phyloP scores from a whole-genome alignment of 176 grass and related monocot genomes.

The Aegilops tauschii region DNA sequence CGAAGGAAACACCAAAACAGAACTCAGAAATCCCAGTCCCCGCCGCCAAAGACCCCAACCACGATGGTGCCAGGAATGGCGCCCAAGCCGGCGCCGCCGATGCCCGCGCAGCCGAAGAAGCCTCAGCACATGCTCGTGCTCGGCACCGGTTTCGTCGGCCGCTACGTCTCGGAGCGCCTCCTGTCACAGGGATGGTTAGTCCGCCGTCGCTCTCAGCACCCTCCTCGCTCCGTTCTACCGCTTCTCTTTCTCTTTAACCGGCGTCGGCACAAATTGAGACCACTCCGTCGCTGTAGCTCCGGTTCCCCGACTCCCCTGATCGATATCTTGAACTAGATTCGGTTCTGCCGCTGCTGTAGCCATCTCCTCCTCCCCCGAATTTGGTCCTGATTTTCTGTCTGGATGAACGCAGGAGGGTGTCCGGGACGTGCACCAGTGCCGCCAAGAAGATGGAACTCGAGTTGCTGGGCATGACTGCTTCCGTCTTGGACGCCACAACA shows the following conservation, averaged over 20 bases:
- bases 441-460: constrained; percentile 56
- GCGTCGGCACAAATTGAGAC: not conserved
- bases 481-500: constrained; percentile 53
- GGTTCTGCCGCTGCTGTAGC: not conserved
- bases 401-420: constrained; percentile 51
- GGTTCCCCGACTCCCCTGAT: not conserved
- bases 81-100: not conserved
- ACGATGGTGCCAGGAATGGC: constrained; percentile 16
- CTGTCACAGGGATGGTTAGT: constrained; percentile 55
- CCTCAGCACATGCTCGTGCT: constrained; percentile 51
- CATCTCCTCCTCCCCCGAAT: not conserved
- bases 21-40: not conserved
- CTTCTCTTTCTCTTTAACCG: not conserved
- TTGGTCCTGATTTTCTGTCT: not conserved
- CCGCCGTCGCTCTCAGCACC: not conserved
- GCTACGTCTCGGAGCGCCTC: constrained; percentile 56
- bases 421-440: constrained; percentile 57
- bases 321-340: not conserved
- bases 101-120: constrained; percentile 21
- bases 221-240: not conserved
- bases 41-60: not conserved
- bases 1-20: too few species aligned
- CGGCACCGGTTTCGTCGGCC: constrained; percentile 74
- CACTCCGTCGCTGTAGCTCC: not conserved
- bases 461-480: constrained; percentile 54